A percentile compares a stretch with the other conserved stretches of the same genome.
Evolutionary conservation across 2,329 filamentous ascomycete species (phyloP).

Genomic region (Mycosphaerella arachidis): DNA sequence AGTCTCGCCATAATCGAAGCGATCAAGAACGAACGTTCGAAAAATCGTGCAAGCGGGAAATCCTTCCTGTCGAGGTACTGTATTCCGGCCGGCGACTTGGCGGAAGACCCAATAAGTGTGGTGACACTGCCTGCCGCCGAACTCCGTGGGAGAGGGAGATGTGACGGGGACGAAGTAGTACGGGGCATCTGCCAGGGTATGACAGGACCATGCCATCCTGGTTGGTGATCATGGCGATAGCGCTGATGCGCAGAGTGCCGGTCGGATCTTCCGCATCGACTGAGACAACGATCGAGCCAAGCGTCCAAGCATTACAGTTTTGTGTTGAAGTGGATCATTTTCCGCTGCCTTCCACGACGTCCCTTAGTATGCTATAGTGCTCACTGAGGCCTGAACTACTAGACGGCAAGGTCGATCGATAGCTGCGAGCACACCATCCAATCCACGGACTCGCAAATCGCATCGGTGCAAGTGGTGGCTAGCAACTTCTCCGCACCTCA

Average conservation of each 20-base stretch:
- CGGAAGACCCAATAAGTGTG: background rate
- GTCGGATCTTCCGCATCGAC: background rate
- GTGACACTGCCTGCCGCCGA: background rate
- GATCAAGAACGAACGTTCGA: background rate
- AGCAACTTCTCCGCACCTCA: too few relatives aligned
- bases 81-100: background rate
- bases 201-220: background rate
- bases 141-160: background rate
- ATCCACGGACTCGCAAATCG: too few relatives aligned
- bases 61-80: background rate
- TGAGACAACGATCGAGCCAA: background rate
- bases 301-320: background rate
- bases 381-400: background rate
- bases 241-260: background rate
- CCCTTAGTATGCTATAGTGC: background rate
- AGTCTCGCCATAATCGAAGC: background rate
- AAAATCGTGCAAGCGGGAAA: background rate
- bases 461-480: too few relatives aligned
- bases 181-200: background rate
- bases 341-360: background rate
- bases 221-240: background rate
- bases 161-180: background rate
- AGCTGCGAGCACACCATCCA: too few relatives aligned
- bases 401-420: background rate
- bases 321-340: too few relatives aligned